Evolutionary conservation across 2,329 filamentous ascomycete species (phyloP), one percentile per base, ranked within the genome.

Genomic region (Epichloe uncinata): DNA sequence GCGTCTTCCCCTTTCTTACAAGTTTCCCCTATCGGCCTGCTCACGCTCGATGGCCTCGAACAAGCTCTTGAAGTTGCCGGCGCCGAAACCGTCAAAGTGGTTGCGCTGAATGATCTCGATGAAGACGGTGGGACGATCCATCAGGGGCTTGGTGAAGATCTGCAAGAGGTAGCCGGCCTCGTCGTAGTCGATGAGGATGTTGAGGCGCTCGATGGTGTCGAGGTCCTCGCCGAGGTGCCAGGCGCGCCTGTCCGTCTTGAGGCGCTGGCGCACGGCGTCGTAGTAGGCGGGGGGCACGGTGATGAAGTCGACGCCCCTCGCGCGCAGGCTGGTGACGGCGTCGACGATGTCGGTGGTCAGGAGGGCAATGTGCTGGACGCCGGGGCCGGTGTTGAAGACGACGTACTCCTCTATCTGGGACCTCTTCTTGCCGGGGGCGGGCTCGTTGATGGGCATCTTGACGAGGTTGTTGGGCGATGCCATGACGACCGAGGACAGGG

Each of bases 361-460:
- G 16, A 96, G 79, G 12, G 90, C 91, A 57, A 96, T 93, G 70
- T 96, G 91, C 72, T 96, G 91, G 0, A 96, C 88, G 44, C 91
- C 91, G 0, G 90, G 73, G 1, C 91, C 91, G 47, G 84, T 80
- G 72, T 95, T 95, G 74, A 93, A 96, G 64, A 87, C 75, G 57
- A 96, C 82, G 63, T 84, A 90, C 71, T 96, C 91, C 67, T 96
- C 90, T 58, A 97, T 96, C 70, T 97, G 91, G 11, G 82, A 87
- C 67, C 88, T 87, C 69, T 87, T 91, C 72, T 93, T 93, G 52
- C 90, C 91, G 1, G 79, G 73, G 0, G 91, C 91, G 2, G 91
- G 91, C 71, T 96, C 90, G 73, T 96, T 96, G 77, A 97, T 95
- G 60, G 91, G 91, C 89, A 96, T 96, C 72, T 96, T 96, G 68